These are phyloP conservation scores for Alternaria burnsii DNA, from an alignment of 2,329 filamentous ascomycete species.

Conservation along the genomic window DNA sequence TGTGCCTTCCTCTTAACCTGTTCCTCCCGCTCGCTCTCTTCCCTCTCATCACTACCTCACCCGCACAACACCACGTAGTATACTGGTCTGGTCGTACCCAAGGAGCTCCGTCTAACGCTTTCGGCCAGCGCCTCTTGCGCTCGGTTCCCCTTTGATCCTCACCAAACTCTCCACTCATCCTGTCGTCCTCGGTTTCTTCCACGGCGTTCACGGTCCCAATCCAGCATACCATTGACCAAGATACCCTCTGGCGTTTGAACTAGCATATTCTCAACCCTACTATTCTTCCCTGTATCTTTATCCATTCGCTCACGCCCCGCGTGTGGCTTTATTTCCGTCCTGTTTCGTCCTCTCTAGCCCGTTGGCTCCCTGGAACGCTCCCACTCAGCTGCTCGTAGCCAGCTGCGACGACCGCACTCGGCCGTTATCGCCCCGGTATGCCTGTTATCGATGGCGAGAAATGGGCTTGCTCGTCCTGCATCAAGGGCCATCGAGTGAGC, in stretches of 20 bases:
- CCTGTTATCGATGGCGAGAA: constrained; percentile 81
- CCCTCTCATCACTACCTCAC: constrained; percentile 38
- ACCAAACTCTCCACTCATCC: constrained; percentile 26
- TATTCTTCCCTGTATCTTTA: constrained; percentile 34
- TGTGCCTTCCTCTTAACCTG: constrained; percentile 34
- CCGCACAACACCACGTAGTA: constrained; percentile 32
- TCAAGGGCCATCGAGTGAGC: constrained; percentile 97
- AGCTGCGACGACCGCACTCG: constrained; percentile 46
- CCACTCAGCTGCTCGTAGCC: constrained; percentile 35
- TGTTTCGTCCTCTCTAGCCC: constrained; percentile 20
- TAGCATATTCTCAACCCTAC: constrained; percentile 27
- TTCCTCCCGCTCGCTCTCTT: constrained; percentile 36
- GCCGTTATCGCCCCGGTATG: constrained; percentile 46
- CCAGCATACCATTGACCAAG: constrained; percentile 43
- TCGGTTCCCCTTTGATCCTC: constrained; percentile 45
- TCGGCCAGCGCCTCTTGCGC: constrained; percentile 54
- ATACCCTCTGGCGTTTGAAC: constrained; percentile 47
- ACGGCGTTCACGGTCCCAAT: constrained; percentile 50
- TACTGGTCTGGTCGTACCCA: constrained; percentile 49
- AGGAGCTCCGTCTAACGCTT: constrained; percentile 47
- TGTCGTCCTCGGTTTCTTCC: constrained; percentile 43
- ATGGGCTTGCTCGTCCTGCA: constrained; percentile 97
- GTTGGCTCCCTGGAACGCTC: constrained; percentile 20
- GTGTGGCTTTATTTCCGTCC: constrained; percentile 27
- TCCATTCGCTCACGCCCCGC: constrained; percentile 19